Conservation (phyloP, 495 filamentous ascomycete genomes). For the Sphaerosporella brunnea region DNA sequence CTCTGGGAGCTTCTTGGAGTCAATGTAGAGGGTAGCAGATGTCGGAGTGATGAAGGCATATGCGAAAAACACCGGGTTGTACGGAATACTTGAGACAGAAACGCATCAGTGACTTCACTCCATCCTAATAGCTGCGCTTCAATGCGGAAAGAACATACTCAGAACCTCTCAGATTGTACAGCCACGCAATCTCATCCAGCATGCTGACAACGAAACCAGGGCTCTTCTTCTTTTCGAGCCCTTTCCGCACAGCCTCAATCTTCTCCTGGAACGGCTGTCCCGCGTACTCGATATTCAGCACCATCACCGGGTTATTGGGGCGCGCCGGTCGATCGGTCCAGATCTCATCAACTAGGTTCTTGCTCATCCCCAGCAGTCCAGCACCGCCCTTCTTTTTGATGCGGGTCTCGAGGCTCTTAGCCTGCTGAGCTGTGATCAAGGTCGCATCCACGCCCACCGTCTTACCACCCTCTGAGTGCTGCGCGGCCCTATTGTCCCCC, state of each 20-base stretch:
- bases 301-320: slow-evolving; percentile 57
- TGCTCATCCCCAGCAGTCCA: slow-evolving; percentile 49
- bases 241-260: slow-evolving; percentile 70
- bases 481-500: slow-evolving; percentile 40
- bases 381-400: slow-evolving; percentile 75
- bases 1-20: slow-evolving; percentile 53
- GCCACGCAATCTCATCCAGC: slow-evolving; percentile 95
- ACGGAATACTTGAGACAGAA: slow-evolving; percentile 55
- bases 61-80: slow-evolving; percentile 98
- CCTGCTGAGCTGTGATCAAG: slow-evolving; percentile 61
- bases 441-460: slow-evolving; percentile 81
- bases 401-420: slow-evolving; percentile 69
- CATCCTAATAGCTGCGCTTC: no score
- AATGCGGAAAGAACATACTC: slow-evolving; percentile 39
- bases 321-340: slow-evolving; percentile 61
- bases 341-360: slow-evolving; percentile 73
- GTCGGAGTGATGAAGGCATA: slow-evolving; percentile 79
- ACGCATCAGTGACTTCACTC: no score
- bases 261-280: slow-evolving; percentile 76
- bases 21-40: slow-evolving; percentile 67
- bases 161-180: slow-evolving; percentile 88
- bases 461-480: slow-evolving; percentile 70
- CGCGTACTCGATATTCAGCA: slow-evolving; percentile 52
- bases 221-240: slow-evolving; percentile 79
- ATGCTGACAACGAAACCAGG: slow-evolving; percentile 80